phyloP scores from a whole-genome alignment of 1,139 yeast genomes.

The Magnusiomyces ingens region DNA sequence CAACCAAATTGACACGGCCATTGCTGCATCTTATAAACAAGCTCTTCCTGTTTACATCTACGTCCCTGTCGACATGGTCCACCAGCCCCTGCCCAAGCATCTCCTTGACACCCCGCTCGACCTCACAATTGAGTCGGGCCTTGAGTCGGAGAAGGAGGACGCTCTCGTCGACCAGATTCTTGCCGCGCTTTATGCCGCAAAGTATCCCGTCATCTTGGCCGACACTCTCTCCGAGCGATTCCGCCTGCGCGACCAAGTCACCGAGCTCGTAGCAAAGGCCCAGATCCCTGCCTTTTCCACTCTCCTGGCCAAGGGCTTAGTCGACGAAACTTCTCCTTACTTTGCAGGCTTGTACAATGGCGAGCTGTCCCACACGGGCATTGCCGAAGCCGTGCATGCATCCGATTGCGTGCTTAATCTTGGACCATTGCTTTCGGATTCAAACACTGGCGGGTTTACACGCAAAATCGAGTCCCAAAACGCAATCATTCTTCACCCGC shows the following conservation, averaged over 20 bases:
- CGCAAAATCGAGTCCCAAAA: conserved; percentile 34
- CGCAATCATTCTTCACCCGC: conserved; percentile 37
- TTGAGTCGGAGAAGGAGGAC: conserved; percentile 24
- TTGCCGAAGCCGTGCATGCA: conserved; percentile 33
- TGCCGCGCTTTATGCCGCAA: conserved; percentile 43
- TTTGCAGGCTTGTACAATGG: conserved; percentile 66
- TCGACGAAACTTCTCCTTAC: conserved; percentile 54
- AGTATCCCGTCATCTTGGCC: conserved; percentile 55
- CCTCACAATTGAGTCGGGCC: conserved; percentile 19
- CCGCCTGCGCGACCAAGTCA: conserved; percentile 38
- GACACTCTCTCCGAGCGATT: conserved; percentile 62
- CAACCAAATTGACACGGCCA: conserved; percentile 58
- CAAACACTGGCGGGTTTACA: conserved; percentile 40
- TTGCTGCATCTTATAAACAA: conserved; percentile 46
- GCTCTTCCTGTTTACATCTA: conserved; percentile 77
- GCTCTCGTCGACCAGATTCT: conserved; percentile 44
- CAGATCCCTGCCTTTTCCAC: conserved; percentile 43
- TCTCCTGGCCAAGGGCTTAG: conserved; percentile 46
- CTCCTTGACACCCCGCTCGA: conserved; percentile 31
- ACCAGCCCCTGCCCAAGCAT: conserved; percentile 40
- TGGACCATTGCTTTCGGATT: conserved; percentile 39
- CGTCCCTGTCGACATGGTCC: conserved; percentile 64
- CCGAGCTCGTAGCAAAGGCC: conserved; percentile 42
- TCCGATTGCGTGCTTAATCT: conserved; percentile 36
- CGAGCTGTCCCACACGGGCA: conserved; percentile 40